Percentiles rank a stretch among this genome's conserved stretches.
These are phyloP conservation scores for Solidago caesia DNA, from an alignment of 129 eudicot genomes.

Conservation along the genomic window DNA sequence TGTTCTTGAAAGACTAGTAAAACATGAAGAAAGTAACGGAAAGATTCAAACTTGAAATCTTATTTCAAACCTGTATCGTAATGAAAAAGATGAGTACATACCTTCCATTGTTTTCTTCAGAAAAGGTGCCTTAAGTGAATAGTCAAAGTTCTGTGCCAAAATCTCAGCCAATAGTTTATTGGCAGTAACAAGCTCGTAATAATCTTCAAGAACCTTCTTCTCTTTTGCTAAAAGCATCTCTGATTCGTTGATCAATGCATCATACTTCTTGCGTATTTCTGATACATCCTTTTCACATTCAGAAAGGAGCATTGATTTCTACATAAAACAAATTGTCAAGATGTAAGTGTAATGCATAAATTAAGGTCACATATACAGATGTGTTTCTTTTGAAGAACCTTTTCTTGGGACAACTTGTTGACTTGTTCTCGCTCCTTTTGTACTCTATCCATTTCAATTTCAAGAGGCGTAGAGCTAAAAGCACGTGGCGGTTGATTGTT, in stretches of 20 bases:
- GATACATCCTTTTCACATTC: constrained; percentile 51
- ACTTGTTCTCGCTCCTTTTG: constrained; percentile 35
- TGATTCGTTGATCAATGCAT: constrained; percentile 34
- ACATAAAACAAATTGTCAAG: not conserved
- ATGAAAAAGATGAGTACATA: constrained; percentile 5
- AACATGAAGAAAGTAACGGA: too few relatives aligned
- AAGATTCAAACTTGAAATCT: too few relatives aligned
- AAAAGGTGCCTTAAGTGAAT: not conserved
- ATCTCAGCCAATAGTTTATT: constrained; percentile 52
- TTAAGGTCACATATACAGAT: too few relatives aligned
- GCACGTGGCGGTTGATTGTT: constrained; percentile 25
- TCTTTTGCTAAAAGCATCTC: constrained; percentile 29
- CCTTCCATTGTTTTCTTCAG: constrained; percentile 35
- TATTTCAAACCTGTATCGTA: too few relatives aligned
- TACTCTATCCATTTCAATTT: constrained; percentile 45
- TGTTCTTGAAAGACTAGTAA: not conserved
- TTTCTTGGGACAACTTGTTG: constrained; percentile 45
- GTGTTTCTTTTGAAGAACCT: constrained; percentile 33
- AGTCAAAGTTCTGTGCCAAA: not conserved
- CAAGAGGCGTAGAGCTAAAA: constrained; percentile 39
- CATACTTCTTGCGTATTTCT: constrained; percentile 50
- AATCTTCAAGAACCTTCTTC: constrained; percentile 34
- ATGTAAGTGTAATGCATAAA: too few relatives aligned
- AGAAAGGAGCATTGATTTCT: constrained; percentile 44
- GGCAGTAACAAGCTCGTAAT: constrained; percentile 29